Conservation (phyloP, 2,329 filamentous ascomycete genomes). For the Fusarium sp. region DNA sequence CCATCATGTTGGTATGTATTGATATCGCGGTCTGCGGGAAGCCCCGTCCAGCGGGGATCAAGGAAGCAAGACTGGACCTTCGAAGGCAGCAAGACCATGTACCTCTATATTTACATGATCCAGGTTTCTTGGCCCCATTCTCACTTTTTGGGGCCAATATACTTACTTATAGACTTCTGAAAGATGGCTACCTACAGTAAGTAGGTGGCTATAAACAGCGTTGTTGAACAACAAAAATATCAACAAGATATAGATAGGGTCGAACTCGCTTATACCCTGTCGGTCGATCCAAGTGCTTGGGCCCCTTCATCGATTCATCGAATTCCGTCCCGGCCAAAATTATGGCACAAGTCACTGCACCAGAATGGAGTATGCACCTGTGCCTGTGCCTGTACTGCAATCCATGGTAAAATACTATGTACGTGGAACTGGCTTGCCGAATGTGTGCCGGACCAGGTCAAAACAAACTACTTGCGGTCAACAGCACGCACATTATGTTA, state of each 20-base stretch:
- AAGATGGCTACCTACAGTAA: neutral
- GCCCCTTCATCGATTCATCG: conserved; percentile 8
- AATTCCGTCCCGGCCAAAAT: conserved; percentile 3
- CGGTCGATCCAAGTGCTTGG: conserved; percentile 34
- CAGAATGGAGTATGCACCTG: neutral
- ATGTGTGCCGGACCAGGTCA: neutral
- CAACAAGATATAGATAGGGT: conserved; percentile 34
- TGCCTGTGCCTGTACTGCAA: neutral
- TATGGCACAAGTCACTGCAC: neutral
- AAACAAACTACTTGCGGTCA: conserved; percentile 20
- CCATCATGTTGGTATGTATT: neutral
- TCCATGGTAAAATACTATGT: neutral
- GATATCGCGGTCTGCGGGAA: conserved; percentile 17
- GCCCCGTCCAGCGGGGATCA: conserved; percentile 15
- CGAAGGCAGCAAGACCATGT: neutral
- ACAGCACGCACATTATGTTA: conserved; percentile 16
- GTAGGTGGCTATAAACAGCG: neutral
- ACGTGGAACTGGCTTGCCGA: conserved; percentile 7
- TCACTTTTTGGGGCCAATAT: neutral
- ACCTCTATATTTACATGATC: neutral
- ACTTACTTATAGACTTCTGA: neutral
- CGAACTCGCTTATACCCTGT: conserved; percentile 34
- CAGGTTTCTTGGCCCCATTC: neutral
- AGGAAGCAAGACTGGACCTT: neutral
- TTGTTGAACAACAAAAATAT: neutral